Percentiles rank a stretch among this genome's conserved stretches.
Conservation (phyloP, 1,284 basidiomycete genomes). For the Agroathelia rolfsii region DNA sequence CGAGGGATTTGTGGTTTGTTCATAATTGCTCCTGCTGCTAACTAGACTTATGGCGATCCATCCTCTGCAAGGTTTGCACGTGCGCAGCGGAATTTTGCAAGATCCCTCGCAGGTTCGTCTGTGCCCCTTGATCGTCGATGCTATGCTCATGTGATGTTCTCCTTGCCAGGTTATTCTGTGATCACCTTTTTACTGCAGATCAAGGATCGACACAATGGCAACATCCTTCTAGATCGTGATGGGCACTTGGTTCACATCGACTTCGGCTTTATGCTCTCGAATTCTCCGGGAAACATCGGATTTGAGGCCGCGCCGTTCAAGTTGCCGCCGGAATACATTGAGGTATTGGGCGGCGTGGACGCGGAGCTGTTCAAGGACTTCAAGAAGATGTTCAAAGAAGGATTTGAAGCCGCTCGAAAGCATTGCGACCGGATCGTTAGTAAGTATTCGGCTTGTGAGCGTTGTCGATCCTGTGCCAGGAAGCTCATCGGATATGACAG, state of each 20-base stretch:
- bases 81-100: slow-evolving; percentile 87
- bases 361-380: slow-evolving; percentile 79
- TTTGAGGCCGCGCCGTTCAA: slow-evolving; percentile 99
- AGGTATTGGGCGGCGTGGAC: slow-evolving; percentile 87
- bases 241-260: slow-evolving; percentile 95
- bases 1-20: slow-evolving; percentile 2
- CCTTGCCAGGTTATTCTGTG: slow-evolving; percentile 75
- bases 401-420: slow-evolving; percentile 90
- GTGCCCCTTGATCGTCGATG: too few species aligned
- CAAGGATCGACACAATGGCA: slow-evolving; percentile 98
- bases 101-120: slow-evolving; percentile 75
- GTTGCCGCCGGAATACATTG: slow-evolving; percentile 88
- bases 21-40: not conserved
- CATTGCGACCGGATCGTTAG: slow-evolving; percentile 96
- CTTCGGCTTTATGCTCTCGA: slow-evolving; percentile 97
- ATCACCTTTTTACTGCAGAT: slow-evolving; percentile 95
- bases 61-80: slow-evolving; percentile 78
- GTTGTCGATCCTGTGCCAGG: slow-evolving; percentile 7
- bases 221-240: slow-evolving; percentile 91
- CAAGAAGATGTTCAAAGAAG: slow-evolving; percentile 80
- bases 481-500: slow-evolving; percentile 24
- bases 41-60: slow-evolving; percentile 83
- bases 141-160: not conserved
- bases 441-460: slow-evolving; percentile 30
- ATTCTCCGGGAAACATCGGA: slow-evolving; percentile 94